Conservation (phyloP, 2,329 filamentous ascomycete genomes). For the Calonectria pseudoreteaudii region DNA sequence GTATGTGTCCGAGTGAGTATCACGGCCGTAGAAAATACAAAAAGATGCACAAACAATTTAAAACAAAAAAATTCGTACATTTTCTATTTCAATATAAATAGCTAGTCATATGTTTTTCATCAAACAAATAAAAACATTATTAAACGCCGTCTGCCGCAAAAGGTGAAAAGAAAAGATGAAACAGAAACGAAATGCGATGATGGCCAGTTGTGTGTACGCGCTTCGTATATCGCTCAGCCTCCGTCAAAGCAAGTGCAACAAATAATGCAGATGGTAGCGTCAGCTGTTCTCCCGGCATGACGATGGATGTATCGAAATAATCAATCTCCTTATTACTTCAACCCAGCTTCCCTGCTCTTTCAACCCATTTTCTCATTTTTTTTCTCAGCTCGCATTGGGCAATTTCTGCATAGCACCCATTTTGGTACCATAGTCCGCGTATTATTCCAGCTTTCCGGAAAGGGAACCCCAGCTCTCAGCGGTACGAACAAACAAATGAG, state of each 20-base stretch:
- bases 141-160: slow-evolving; percentile 8
- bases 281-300: slow-evolving; percentile 1
- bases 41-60: neutral
- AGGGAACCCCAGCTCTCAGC: slow-evolving; percentile 5
- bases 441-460: neutral
- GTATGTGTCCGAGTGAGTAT: neutral
- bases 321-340: slow-evolving; percentile 10
- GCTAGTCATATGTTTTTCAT: slow-evolving; percentile 8
- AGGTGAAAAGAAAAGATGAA: neutral
- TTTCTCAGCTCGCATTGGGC: neutral
- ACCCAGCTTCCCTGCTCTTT: neutral
- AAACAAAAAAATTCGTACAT: neutral
- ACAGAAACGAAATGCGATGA: neutral
- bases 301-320: slow-evolving; percentile 5
- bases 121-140: neutral
- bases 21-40: neutral
- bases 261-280: neutral
- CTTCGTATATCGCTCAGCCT: neutral
- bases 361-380: neutral
- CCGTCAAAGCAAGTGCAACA: neutral
- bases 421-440: neutral
- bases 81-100: neutral
- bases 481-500: neutral
- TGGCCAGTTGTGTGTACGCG: neutral
- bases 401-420: neutral